A percentile compares a stretch with the other conserved stretches of the same genome.
These are phyloP conservation scores for Fusarium sp. DNA, from an alignment of 2,329 filamentous ascomycete species.

Conservation along the genomic window DNA sequence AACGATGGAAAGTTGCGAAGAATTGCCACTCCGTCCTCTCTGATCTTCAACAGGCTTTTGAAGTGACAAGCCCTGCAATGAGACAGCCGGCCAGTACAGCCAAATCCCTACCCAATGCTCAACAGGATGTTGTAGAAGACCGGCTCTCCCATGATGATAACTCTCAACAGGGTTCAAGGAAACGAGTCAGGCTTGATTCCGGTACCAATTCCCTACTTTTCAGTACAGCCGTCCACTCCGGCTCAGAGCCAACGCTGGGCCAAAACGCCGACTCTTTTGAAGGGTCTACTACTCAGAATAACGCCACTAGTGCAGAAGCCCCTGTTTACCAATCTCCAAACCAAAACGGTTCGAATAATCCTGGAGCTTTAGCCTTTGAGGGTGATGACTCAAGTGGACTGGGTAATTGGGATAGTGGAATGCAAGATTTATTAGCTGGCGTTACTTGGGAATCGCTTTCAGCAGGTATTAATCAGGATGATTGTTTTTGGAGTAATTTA, in stretches of 20 bases:
- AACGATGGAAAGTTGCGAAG: not conserved
- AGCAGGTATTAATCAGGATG: not conserved
- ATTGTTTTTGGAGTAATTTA: not conserved
- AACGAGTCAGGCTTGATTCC: not conserved
- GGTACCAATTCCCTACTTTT: too few relatives aligned
- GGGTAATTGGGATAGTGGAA: not conserved
- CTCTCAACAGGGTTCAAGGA: not conserved
- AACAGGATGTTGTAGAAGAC: too few relatives aligned
- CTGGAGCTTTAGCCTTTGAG: too few relatives aligned
- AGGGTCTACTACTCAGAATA: not conserved
- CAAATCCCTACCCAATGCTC: too few relatives aligned
- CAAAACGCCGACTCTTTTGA: too few relatives aligned
- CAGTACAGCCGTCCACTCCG: too few relatives aligned
- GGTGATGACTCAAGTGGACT: not conserved
- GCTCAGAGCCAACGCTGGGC: too few relatives aligned
- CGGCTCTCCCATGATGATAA: not conserved
- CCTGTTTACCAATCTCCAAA: too few relatives aligned
- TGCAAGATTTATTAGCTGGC: not conserved
- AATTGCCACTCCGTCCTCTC: not conserved
- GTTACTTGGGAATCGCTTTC: not conserved
- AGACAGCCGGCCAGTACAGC: not conserved
- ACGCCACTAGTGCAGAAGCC: too few relatives aligned
- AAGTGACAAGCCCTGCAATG: not conserved
- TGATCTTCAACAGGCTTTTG: not conserved
- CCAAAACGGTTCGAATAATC: too few relatives aligned